Evolutionary conservation across 176 grass and related monocot species (phyloP), one percentile per base, ranked within the genome.

Genomic region (Saccharum spontaneum): DNA sequence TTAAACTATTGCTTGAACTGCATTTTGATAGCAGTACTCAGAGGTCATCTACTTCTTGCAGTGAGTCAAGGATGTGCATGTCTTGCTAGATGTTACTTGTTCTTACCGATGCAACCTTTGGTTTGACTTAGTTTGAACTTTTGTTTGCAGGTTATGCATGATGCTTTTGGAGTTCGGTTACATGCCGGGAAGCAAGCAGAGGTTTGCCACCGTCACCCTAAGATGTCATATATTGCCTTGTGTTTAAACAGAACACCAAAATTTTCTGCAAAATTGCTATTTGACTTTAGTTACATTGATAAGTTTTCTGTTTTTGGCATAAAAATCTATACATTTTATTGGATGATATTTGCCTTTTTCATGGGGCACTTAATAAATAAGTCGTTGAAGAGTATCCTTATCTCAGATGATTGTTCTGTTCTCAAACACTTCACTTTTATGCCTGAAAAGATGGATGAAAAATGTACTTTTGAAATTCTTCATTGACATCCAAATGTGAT

Each of bases 151-250:
- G 96, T 98, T 71, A 95, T 98, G 93, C 87, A 90, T 49, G 96
- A 98, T 86, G 93, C 96, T 65, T 95, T 89, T 94, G 93, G 96
- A 61, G 90, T 98, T 86, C 88, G 96, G 73, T 87, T 95, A 64
- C 96, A 98, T 34, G 96, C 96, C 84, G 96, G 96, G 83, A 98
- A 90, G 61, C 96, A 98, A 87, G 96, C 96, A 87, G 91, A 93
- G 91, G 96, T 98, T 90, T 86, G 76, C 37, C 2, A 49, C 10
- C 23, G 46, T 84, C 48, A 69, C 78, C 61, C 60, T 75, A 83
- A 68, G 9, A 87, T 15, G n/a, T 6, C 38, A 69, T 67, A 69
- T 67, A 71, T 28, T 4, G 13, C 22, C 57, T 73, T 90, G 34
- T 77, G 31, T 48, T 86, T 52, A 66, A 72, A 82, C 15, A 60